Base-by-base conservation (phyloP, 2,329 filamentous ascomycete genomes). In the Ophiostoma ips region DNA sequence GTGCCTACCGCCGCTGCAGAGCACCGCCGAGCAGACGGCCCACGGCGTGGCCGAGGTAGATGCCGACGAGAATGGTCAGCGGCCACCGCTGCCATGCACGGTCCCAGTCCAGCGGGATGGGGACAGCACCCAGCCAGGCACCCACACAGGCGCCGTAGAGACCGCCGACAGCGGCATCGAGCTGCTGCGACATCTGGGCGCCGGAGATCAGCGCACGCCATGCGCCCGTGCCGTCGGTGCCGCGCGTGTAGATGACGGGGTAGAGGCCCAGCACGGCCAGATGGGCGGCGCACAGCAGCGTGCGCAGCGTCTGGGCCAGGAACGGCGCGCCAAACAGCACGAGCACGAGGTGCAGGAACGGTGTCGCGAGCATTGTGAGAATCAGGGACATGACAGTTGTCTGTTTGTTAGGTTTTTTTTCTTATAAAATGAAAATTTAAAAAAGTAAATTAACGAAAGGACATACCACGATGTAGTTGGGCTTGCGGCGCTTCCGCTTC, bases 81-180 rank as follows among this genome's bases (percentile, higher is more conserved):
- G 92, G 92, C 85, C 90, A 98, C 64, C 83, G 86, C 76, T 98
- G 92, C 92, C 92, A 98, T 58, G 94, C 88, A n/a, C 92, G 81
- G 64, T 98, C 92, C 90, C 90, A 96, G 64, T 98, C 92, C 57
- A 98, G 70, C 2, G 92, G 92, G 58, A 98, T 96, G 0, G 94
- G 92, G 49, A 96, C 79, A 8, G 92, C 92, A 3, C 92, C 92
- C 38, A 95, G 68, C 92, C 92, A 96, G 37, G 87, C 87, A 6
- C 92, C 92, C 1, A 90, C 59, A 24, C 83, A 69, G 0, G 80
- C 81, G 5, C 92, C 92, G n/a, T 89, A 65, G 10, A 87, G 73
- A 2, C 79, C 87, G 3, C 88, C 90, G 67, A 87, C 92, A 0
- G 86, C 79, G 62, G 89, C 84, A 64, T 96, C 92, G 19, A 92